Conservation (phyloP, 1,139 yeast species). For the Yamadazyma jaroonii region DNA sequence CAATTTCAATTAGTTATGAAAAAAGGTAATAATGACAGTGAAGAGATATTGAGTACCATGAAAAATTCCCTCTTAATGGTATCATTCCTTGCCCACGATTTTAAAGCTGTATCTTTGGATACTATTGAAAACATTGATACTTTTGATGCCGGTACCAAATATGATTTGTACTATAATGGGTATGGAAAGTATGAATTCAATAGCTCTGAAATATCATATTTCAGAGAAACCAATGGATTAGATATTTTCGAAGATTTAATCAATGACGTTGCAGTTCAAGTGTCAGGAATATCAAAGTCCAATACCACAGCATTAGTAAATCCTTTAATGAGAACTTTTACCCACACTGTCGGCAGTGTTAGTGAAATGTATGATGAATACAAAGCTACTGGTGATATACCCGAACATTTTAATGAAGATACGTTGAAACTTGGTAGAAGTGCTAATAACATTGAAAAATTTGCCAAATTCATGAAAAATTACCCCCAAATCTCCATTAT, state of each 20-base stretch:
- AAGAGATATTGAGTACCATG: constrained; percentile 16
- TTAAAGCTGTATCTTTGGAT: constrained; percentile 29
- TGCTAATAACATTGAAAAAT: constrained; percentile 12
- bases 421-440: constrained; percentile 12
- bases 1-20: constrained; percentile 11
- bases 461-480: constrained; percentile 12
- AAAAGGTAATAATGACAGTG: constrained; percentile 14
- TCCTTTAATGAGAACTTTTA: constrained; percentile 38
- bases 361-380: constrained; percentile 16
- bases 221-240: constrained; percentile 35
- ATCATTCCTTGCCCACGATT: constrained; percentile 56
- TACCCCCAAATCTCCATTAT: constrained; percentile 11
- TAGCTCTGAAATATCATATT: constrained; percentile 22
- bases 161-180: constrained; percentile 46
- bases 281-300: constrained; percentile 40
- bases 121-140: constrained; percentile 39
- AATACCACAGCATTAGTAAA: constrained; percentile 38
- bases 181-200: constrained; percentile 38
- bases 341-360: constrained; percentile 15
- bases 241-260: constrained; percentile 47
- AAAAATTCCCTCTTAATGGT: constrained; percentile 51
- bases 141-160: constrained; percentile 39
- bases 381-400: constrained; percentile 13
- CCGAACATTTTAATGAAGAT: constrained; percentile 13
- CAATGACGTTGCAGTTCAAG: constrained; percentile 49